A percentile compares a stretch with the other conserved stretches of the same genome.
Evolutionary conservation across 371 early-diverging fungal species (phyloP).

Genomic region (Lichtheimia corymbifera): DNA sequence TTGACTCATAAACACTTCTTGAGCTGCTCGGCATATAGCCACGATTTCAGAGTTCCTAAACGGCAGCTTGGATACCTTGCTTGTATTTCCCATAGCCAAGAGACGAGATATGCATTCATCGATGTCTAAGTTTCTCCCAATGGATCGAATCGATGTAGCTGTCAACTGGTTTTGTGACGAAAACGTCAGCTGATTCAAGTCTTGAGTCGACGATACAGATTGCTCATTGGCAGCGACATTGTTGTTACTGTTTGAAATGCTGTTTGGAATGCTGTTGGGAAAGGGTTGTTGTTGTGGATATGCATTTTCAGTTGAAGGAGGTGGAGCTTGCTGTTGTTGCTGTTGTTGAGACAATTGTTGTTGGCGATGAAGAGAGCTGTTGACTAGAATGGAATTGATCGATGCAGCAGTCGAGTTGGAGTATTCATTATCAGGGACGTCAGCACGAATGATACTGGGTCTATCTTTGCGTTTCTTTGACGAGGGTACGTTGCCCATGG

Average conservation of each 20-base stretch:
- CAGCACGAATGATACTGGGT: conserved; percentile 39
- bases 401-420: conserved; percentile 41
- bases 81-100: conserved; percentile 68
- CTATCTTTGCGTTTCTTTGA: conserved; percentile 42
- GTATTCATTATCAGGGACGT: conserved; percentile 40
- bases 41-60: conserved; percentile 81
- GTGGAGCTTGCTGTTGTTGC: conserved; percentile 7
- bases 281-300: conserved; percentile 12
- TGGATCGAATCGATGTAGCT: conserved; percentile 33
- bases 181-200: conserved; percentile 20
- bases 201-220: conserved; percentile 15
- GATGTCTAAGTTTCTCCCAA: conserved; percentile 56
- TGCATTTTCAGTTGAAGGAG: conserved; percentile 8
- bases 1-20: conserved; percentile 88
- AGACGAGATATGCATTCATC: conserved; percentile 85
- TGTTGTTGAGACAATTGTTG: conserved; percentile 10
- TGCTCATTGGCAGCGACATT: conserved; percentile 10
- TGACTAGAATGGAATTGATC: conserved; percentile 42
- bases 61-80: conserved; percentile 70
- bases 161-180: conserved; percentile 28
- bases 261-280: conserved; percentile 12
- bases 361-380: conserved; percentile 11
- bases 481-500: conserved; percentile 31
- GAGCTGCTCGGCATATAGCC: conserved; percentile 81
- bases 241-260: conserved; percentile 8